phyloP scores from a whole-genome alignment of 352 stramenopile genomes.

The Globisporangium spiculum region DNA sequence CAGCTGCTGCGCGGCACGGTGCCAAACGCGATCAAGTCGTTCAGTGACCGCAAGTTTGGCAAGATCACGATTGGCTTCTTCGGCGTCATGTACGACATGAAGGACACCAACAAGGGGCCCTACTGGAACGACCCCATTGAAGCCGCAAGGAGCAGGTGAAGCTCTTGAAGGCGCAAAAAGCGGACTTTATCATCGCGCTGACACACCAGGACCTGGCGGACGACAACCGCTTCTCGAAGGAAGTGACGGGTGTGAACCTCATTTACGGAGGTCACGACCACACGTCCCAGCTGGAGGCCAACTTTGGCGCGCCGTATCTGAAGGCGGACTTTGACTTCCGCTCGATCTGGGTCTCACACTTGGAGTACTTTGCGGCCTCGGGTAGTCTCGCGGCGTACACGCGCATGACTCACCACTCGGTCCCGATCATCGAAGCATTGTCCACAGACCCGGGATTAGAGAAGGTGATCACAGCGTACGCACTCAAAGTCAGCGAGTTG shows the following conservation, averaged over 20 bases:
- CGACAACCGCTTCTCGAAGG: slow-evolving; percentile 67
- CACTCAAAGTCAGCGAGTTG: slow-evolving; percentile 36
- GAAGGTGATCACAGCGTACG: slow-evolving; percentile 44
- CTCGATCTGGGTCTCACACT: slow-evolving; percentile 57
- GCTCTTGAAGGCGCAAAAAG: slow-evolving; percentile 33
- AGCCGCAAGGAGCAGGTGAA: slow-evolving; percentile 50
- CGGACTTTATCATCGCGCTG: slow-evolving; percentile 73
- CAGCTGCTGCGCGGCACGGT: background rate
- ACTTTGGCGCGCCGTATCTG: slow-evolving; percentile 63
- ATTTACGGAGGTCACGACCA: slow-evolving; percentile 76
- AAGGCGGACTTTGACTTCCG: slow-evolving; percentile 77
- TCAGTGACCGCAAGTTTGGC: slow-evolving; percentile 37
- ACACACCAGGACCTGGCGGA: slow-evolving; percentile 68
- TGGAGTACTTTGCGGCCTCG: slow-evolving; percentile 56
- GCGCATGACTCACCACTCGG: slow-evolving; percentile 48
- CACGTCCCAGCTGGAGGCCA: slow-evolving; percentile 63
- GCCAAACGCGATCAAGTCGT: slow-evolving; percentile 41
- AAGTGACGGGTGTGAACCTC: slow-evolving; percentile 59
- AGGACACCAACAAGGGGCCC: slow-evolving; percentile 55
- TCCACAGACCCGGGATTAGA: slow-evolving; percentile 48
- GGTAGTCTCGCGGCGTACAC: slow-evolving; percentile 24
- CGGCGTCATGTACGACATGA: slow-evolving; percentile 79
- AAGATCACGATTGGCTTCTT: slow-evolving; percentile 62
- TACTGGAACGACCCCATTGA: slow-evolving; percentile 68
- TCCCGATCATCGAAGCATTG: slow-evolving; percentile 64